Percentiles rank a stretch among this genome's conserved stretches.
Evolutionary conservation across 805 yeast species (phyloP).

Genomic region (Yarrowia sp.): DNA sequence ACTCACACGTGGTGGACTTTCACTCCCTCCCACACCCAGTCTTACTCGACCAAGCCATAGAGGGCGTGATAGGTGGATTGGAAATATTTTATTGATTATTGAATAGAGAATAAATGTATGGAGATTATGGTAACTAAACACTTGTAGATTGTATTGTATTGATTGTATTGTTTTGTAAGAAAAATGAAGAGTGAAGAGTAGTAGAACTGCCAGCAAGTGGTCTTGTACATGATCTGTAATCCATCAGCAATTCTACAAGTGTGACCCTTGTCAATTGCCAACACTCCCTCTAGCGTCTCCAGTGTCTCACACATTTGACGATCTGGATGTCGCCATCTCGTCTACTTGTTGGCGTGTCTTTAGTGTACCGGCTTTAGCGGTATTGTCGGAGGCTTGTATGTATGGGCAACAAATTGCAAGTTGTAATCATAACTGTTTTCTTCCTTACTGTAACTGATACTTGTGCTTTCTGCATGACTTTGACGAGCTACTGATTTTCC

Average conservation of each 20-base stretch:
- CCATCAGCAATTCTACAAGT: too few relatives aligned
- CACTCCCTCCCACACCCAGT: conserved; percentile 31
- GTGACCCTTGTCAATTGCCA: too few relatives aligned
- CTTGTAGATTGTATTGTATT: background rate
- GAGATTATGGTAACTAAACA: conserved; percentile 11
- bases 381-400: conserved; percentile 1
- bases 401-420: background rate
- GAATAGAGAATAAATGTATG: conserved; percentile 36
- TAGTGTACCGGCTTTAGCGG: conserved; percentile 9
- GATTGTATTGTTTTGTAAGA: too few relatives aligned
- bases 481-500: too few relatives aligned
- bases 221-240: too few relatives aligned
- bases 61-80: conserved; percentile 15
- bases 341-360: background rate
- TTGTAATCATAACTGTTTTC: too few relatives aligned
- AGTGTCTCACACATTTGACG: background rate
- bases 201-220: too few relatives aligned
- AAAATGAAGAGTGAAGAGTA: too few relatives aligned
- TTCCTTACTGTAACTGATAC: too few relatives aligned
- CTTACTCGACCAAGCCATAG: conserved; percentile 26
- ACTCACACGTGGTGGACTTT: conserved; percentile 33
- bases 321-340: conserved; percentile 5
- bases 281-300: too few relatives aligned
- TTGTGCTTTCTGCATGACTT: too few relatives aligned
- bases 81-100: conserved; percentile 36